A percentile compares a stretch with the other conserved stretches of the same genome.
Conservation (phyloP, 352 stramenopile species). For the Phytophthora vignae region DNA sequence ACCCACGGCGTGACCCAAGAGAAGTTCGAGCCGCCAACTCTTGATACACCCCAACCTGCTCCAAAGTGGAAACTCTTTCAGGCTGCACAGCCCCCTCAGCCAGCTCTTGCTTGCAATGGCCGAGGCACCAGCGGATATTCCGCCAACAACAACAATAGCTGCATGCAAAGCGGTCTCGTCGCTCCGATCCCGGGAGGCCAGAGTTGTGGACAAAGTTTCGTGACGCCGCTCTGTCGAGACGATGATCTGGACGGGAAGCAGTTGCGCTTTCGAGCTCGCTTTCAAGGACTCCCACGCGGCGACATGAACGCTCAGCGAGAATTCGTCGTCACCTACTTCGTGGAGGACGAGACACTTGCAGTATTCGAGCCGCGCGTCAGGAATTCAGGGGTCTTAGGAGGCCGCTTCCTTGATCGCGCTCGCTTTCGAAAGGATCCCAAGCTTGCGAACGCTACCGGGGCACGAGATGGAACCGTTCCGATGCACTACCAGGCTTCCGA, state of each 20-base stretch:
- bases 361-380: slow-evolving; percentile 76
- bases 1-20: slow-evolving; percentile 87
- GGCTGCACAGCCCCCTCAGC: slow-evolving; percentile 12
- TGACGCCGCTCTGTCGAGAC: slow-evolving; percentile 42
- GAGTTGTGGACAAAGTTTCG: slow-evolving; percentile 3
- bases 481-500: slow-evolving; percentile 59
- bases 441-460: background rate
- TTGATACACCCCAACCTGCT: slow-evolving; percentile 3
- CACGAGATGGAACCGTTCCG: slow-evolving; percentile 1
- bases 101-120: slow-evolving; percentile 20
- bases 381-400: slow-evolving; percentile 74
- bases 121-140: slow-evolving; percentile 38
- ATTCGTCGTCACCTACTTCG: slow-evolving; percentile 85
- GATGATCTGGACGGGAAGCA: slow-evolving; percentile 69
- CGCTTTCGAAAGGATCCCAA: slow-evolving; percentile 63
- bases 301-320: slow-evolving; percentile 59
- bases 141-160: slow-evolving; percentile 42
- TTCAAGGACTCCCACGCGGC: slow-evolving; percentile 43
- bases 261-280: slow-evolving; percentile 77
- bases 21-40: slow-evolving; percentile 34
- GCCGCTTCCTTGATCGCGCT: slow-evolving; percentile 80
- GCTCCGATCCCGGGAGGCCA: slow-evolving; percentile 34
- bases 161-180: slow-evolving; percentile 38
- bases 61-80: slow-evolving; percentile 75
- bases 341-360: slow-evolving; percentile 80